Evolutionary conservation across 2,329 filamentous ascomycete species (phyloP).

Genomic region (Clonostachys rosea): DNA sequence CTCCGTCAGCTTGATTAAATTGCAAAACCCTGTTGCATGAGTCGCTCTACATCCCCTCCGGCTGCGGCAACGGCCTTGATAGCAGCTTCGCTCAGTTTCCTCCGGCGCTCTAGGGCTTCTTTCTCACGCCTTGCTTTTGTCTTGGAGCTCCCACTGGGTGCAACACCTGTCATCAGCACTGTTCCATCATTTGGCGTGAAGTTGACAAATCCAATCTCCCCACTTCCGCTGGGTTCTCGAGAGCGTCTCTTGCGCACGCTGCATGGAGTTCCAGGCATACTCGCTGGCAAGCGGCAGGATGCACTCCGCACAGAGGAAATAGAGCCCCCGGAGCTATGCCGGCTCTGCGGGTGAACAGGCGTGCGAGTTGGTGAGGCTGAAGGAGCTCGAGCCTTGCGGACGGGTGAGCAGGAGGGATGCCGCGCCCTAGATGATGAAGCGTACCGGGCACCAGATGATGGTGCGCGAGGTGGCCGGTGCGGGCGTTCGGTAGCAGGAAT

Average conservation of each 20-base stretch:
- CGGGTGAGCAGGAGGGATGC: constrained; percentile 32
- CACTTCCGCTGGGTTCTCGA: constrained; percentile 19
- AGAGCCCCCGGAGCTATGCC: constrained; percentile 32
- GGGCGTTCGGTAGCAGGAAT: constrained; percentile 23
- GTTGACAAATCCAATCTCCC: constrained; percentile 71
- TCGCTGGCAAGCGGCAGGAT: constrained; percentile 22
- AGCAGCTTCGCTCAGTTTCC: constrained; percentile 63
- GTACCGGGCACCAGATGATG: constrained; percentile 46
- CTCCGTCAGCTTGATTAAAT: constrained; percentile 17
- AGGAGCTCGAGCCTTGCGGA: constrained; percentile 34
- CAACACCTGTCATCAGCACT: constrained; percentile 82
- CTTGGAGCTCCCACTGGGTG: constrained; percentile 86
- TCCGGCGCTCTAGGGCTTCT: constrained; percentile 74
- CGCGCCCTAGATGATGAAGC: constrained; percentile 50
- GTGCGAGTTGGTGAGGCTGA: constrained; percentile 3
- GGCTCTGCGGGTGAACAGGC: constrained; percentile 10
- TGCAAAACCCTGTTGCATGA: constrained; percentile 45
- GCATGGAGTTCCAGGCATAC: constrained; percentile 30
- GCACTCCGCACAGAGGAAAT: constrained; percentile 25
- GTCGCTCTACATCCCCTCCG: constrained; percentile 59
- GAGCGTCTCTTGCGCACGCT: constrained; percentile 32
- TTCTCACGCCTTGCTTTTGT: constrained; percentile 91
- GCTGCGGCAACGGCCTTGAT: constrained; percentile 65
- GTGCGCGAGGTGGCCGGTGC: constrained; percentile 44
- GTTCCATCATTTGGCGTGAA: constrained; percentile 78